phyloP scores from a whole-genome alignment of 345 rosid genomes.

The Euphorbia pulcherrima region DNA sequence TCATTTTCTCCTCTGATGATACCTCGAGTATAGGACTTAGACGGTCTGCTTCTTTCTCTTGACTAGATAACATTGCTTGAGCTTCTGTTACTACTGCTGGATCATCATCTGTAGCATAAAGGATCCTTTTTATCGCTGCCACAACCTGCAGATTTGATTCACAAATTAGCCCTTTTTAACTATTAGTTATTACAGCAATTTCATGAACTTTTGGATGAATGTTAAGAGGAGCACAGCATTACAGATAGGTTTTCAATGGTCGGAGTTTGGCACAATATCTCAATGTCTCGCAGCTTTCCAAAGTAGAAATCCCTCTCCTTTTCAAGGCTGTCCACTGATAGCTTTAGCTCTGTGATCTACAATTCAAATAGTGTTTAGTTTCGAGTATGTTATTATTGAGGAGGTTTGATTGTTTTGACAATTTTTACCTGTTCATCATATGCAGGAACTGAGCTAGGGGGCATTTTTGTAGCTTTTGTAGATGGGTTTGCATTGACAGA shows the following conservation, averaged over 20 bases:
- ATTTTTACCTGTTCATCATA: constrained; percentile 73
- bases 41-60: constrained; percentile 34
- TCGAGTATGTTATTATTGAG: not conserved
- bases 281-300: constrained; percentile 80
- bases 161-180: not conserved
- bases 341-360: constrained; percentile 92
- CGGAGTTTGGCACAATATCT: constrained; percentile 75
- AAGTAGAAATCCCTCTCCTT: constrained; percentile 97
- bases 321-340: constrained; percentile 87
- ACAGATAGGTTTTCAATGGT: constrained; percentile 64
- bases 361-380: constrained; percentile 10
- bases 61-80: constrained; percentile 54
- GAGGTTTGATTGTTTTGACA: not conserved
- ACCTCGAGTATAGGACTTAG: constrained; percentile 74
- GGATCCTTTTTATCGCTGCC: constrained; percentile 66
- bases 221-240: constrained; percentile 16
- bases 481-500: constrained; percentile 47
- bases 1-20: constrained; percentile 57
- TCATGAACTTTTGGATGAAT: not conserved
- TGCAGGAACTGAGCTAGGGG: constrained; percentile 45
- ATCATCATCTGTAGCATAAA: constrained; percentile 74
- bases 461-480: constrained; percentile 53
- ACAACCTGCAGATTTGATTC: constrained; percentile 48
- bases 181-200: not conserved
- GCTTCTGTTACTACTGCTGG: constrained; percentile 62